These are phyloP conservation scores for Sclerotinia minor DNA, from an alignment of 2,329 filamentous ascomycete genomes.

Conservation along the genomic window DNA sequence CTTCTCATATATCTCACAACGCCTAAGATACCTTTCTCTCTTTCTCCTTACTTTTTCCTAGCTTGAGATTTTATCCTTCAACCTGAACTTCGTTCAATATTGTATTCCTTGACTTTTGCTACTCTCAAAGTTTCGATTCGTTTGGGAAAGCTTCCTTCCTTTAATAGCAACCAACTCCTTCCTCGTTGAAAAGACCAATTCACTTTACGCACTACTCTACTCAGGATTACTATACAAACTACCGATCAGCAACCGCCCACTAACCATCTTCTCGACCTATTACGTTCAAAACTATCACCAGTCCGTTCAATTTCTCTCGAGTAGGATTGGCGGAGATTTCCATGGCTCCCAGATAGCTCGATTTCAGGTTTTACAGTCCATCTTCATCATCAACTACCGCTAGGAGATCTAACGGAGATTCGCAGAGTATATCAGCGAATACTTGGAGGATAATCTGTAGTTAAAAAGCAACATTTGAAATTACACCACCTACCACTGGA, in stretches of 20 bases:
- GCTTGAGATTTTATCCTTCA: slow-evolving; percentile 2
- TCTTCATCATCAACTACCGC: not conserved
- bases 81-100: slow-evolving; percentile 3
- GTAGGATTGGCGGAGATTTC: not conserved
- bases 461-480: not conserved
- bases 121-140: slow-evolving; percentile 6
- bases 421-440: slow-evolving; percentile 7
- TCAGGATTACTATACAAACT: not conserved
- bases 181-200: slow-evolving; percentile 1
- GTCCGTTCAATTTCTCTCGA: not conserved
- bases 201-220: not conserved
- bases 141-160: slow-evolving; percentile 19
- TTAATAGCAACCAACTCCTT: not conserved
- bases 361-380: not conserved
- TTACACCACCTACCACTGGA: not conserved
- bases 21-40: not conserved
- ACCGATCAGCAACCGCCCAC: not conserved
- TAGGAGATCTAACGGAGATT: slow-evolving; percentile 31
- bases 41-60: not conserved
- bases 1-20: slow-evolving; percentile 1
- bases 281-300: not conserved
- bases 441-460: not conserved
- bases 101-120: slow-evolving; percentile 11
- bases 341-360: not conserved
- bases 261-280: not conserved